Base-by-base conservation (phyloP, 2,329 filamentous ascomycete species). In the Rhytidhysteron rufulum region DNA sequence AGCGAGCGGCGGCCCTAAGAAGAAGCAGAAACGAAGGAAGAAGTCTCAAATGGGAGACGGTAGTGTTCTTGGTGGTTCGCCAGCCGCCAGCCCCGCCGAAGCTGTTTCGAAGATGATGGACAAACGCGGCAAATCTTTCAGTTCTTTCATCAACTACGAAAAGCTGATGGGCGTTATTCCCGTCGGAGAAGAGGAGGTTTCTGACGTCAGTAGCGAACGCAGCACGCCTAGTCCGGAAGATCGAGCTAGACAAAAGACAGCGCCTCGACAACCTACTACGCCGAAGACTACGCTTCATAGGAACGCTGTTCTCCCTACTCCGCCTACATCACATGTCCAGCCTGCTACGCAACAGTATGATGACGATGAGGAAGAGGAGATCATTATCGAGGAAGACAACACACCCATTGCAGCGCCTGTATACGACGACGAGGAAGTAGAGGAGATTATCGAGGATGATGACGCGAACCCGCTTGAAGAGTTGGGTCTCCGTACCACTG, bases 91-190 rank as follows among this genome's bases (percentile, higher is more conserved):
- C 32, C 63, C 72, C 1, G 70, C 67, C 0, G 72, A 74, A 25
- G 70, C 70, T 1, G 65, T 59, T 16, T 51, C 62, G 34, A 63
- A 65, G 32, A 74, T 74, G 71, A 40, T 73, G 31, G 62, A 68
- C 49, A 71, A 70, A 57, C 58, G 68, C 17, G 67, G 61, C 3
- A 52, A 56, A 41, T 55, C 59, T 8, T 70, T 72, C 55, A 67
- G 64, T 42, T 66, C 62, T 27, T 57, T 67, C 44, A 66, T 75
- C 48, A 67, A 75, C 45, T 75, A 74, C 50, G 69, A 70, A 16
- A 62, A 57, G 18, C 53, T 75, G 37, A 63, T 66, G 31, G 60
- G 22, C 13, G 18, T 16, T 5, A 30, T 4, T 15, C 17, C 34
- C 11, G 9, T 22, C n/a, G n/a, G 27, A 24, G 21, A n/a, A 13